Base-by-base conservation (phyloP, 352 stramenopile genomes). In the Pythium scleroteichum region DNA sequence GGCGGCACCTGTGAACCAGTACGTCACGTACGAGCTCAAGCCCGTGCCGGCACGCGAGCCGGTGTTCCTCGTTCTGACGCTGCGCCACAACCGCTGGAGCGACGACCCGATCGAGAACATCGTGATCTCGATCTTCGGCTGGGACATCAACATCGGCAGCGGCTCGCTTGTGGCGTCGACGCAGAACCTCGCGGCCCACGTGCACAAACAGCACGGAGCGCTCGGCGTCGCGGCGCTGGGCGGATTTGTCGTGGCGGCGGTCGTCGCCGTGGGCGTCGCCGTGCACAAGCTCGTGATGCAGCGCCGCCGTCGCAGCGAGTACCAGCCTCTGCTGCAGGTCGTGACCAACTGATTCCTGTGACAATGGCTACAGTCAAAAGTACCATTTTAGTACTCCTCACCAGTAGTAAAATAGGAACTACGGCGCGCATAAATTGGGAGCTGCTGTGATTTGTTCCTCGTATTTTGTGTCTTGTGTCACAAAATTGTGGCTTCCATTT, bases 301-400 rank as follows among this genome's bases (percentile, higher is more conserved):
- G 24, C 52, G 53, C 22, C 52, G 48, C n/a, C 60, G 60, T 26
- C 60, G 60, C 38, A 45, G 60, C 39, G 60, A 68, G 45, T 68
- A 68, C 53, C 38, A 58, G 47, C 53, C 61, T 9, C 47, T 68
- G 19, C 46, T 68, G 35, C 20, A 57, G 26, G 61, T 64, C 24
- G 54, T 57, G 40, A 50, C 45, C 14, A 42, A 59, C 45, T 58
- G 26, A 62, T 16, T 23, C 40, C 47, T 62, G 55, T 50, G 55
- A 54, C 17, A 20, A 55, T 54, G 55, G 44, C 42, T 62, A 62
- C 53, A 60, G 23, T 23, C 5, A 35, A 35, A 35, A 35, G 29
- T 5, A 35, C 29, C 10, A 35, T 35, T 51, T 51, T 51, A 51
- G 8, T 32, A 32, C 44, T 35, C 19, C 32, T 32, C 2, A n/a